Conservation (phyloP, 2,329 filamentous ascomycete species). For the Pyricularia grisea region DNA sequence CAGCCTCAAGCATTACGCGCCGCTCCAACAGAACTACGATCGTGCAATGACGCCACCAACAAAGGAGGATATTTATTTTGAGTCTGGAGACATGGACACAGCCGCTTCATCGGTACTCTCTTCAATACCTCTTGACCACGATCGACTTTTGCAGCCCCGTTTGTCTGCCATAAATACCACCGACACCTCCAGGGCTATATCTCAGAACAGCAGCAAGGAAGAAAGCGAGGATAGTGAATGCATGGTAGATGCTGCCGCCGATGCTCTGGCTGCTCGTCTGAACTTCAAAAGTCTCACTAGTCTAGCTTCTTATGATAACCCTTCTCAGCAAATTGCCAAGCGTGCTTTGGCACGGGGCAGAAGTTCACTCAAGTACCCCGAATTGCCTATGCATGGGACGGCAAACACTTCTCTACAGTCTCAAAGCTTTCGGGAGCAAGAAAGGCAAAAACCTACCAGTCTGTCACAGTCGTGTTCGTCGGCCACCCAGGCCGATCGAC, state of each 20-base stretch:
- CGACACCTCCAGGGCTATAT: neutral
- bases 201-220: neutral
- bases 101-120: neutral
- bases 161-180: neutral
- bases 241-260: conserved; percentile 19
- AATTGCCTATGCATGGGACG: neutral
- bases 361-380: neutral
- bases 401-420: neutral
- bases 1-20: conserved; percentile 32
- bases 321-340: conserved; percentile 41
- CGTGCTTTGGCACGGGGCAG: conserved; percentile 25
- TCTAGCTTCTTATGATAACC: conserved; percentile 46
- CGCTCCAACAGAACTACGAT: conserved; percentile 45
- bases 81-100: neutral
- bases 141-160: neutral
- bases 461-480: neutral
- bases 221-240: conserved; percentile 14
- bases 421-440: neutral
- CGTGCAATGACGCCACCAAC: conserved; percentile 33
- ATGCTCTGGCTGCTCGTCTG: conserved; percentile 20
- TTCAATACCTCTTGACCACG: neutral
- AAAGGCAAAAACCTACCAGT: neutral
- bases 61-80: conserved; percentile 4
- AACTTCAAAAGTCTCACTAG: conserved; percentile 40
- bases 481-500: neutral